Evolutionary conservation across 2,329 filamentous ascomycete genomes (phyloP).

Genomic region (Arthrobotrys pseudoclavata): DNA sequence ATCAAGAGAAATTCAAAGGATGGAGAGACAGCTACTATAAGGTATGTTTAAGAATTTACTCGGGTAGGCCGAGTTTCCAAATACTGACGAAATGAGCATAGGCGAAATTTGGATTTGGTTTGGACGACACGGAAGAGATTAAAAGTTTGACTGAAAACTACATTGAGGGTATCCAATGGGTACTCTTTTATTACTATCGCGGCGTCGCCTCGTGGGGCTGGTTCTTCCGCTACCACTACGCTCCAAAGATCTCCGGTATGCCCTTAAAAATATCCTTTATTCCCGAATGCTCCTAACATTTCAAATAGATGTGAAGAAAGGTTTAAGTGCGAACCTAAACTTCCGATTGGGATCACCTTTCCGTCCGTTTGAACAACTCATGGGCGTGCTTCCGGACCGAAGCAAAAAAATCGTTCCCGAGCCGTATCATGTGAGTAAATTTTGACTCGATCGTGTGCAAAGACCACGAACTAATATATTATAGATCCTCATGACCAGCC

Average conservation of each 20-base stretch:
- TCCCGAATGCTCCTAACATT: constrained; percentile 59
- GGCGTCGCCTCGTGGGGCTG: constrained; percentile 98
- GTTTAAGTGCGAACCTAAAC: constrained; percentile 85
- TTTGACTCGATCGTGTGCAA: too few relatives aligned
- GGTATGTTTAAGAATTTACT: constrained; percentile 27
- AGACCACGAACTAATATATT: background rate
- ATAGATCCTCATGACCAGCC: constrained; percentile 88
- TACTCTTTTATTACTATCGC: constrained; percentile 96
- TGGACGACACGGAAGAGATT: constrained; percentile 84
- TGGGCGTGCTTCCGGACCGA: constrained; percentile 96
- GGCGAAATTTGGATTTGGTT: constrained; percentile 89
- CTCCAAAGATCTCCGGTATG: constrained; percentile 89
- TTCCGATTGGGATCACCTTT: constrained; percentile 97
- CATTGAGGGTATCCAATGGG: constrained; percentile 97
- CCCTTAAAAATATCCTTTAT: background rate
- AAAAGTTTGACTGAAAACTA: constrained; percentile 92
- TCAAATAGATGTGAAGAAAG: constrained; percentile 82
- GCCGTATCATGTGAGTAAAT: constrained; percentile 61
- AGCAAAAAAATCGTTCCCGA: constrained; percentile 94
- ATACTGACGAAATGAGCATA: constrained; percentile 25
- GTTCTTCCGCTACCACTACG: constrained; percentile 97
- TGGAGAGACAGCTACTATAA: constrained; percentile 97
- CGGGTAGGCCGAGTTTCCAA: background rate
- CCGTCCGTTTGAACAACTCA: constrained; percentile 93
- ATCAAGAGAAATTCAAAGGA: constrained; percentile 86